Conservation (phyloP, 1,284 basidiomycete genomes). For the Microbotryomycetes sp. region DNA sequence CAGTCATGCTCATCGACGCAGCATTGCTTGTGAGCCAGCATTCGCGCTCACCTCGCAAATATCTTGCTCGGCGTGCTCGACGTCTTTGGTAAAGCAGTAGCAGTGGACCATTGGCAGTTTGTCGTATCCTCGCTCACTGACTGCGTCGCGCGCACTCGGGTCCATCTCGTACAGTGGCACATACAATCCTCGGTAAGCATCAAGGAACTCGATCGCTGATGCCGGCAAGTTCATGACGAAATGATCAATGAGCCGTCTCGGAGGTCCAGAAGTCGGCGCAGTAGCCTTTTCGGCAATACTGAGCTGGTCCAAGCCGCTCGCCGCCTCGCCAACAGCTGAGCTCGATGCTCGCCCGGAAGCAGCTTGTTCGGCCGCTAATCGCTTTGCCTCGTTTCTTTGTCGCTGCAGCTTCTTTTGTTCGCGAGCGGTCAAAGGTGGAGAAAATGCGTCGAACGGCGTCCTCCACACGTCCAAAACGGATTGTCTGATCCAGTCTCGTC, state of each 20-base stretch:
- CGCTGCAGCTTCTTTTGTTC: slow-evolving; percentile 4
- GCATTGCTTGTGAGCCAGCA: slow-evolving; percentile 1
- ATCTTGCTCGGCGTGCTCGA: slow-evolving; percentile 67
- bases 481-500: slow-evolving; percentile 67
- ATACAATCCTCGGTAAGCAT: slow-evolving; percentile 72
- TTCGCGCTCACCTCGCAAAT: slow-evolving; percentile 61
- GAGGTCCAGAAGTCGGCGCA: slow-evolving; percentile 16
- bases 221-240: slow-evolving; percentile 98
- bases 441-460: slow-evolving; percentile 53
- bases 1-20: not conserved
- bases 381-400: slow-evolving; percentile 33
- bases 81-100: slow-evolving; percentile 89
- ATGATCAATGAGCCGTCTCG: slow-evolving; percentile 57
- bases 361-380: not conserved
- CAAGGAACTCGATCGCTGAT: slow-evolving; percentile 80
- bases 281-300: not conserved
- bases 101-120: slow-evolving; percentile 82
- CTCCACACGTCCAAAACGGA: slow-evolving; percentile 53
- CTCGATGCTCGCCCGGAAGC: not conserved
- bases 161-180: slow-evolving; percentile 39
- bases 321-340: not conserved
- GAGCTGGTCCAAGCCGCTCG: too few relatives aligned
- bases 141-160: slow-evolving; percentile 41
- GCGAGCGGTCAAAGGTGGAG: slow-evolving; percentile 41
- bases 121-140: slow-evolving; percentile 21